Base-by-base conservation (phyloP, 176 grass and related monocot species). In the Paspalum vaginatum region DNA sequence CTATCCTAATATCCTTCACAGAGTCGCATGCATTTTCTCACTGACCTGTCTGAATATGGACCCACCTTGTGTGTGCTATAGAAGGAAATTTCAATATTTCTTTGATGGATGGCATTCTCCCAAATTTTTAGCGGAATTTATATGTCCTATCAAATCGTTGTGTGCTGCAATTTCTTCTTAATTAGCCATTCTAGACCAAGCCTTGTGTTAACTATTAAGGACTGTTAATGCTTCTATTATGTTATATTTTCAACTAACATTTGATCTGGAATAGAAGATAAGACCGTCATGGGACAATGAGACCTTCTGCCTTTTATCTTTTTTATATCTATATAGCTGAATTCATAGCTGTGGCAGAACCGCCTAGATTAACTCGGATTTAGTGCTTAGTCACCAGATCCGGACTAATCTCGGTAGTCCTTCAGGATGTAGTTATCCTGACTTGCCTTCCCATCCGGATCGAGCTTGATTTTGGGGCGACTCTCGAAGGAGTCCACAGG, bases 61-160 rank as follows among this genome's bases (percentile, higher is more conserved):
- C 39, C 17, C 64, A 66, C 4, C 16, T 63, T 38, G 6, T 65
- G 37, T 10, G 37, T 66, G 20, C 39, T 67, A 42, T 69, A n/a
- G n/a, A 47, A 47, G 2, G 22, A 70, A 32, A 50, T 15, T 18
- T 7, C 39, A 8, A 39, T 5, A 40, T 61, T 24, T 20, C 9
- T 43, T 66, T 66, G 62, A 26, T 15, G 21, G 21, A 70, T 70
- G 11, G n/a, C n/a, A 24, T 69, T 11, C 44, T 12, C 21, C 44
- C 21, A 48, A 27, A 70, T 9, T 49, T 38, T 49, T 3, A 50
- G 7, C 50, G 44, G 45, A 27, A 49, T 49, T 50, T 17, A 53
- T 59, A 21, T 70, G 79, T 74, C 32, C 48, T 81, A 11, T 74
- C 18, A 65, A 42, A 67, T 79, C 49, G 27, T 3, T 32, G 32